Conservation (phyloP, 345 rosid genomes). For the Heritiera littoralis region DNA sequence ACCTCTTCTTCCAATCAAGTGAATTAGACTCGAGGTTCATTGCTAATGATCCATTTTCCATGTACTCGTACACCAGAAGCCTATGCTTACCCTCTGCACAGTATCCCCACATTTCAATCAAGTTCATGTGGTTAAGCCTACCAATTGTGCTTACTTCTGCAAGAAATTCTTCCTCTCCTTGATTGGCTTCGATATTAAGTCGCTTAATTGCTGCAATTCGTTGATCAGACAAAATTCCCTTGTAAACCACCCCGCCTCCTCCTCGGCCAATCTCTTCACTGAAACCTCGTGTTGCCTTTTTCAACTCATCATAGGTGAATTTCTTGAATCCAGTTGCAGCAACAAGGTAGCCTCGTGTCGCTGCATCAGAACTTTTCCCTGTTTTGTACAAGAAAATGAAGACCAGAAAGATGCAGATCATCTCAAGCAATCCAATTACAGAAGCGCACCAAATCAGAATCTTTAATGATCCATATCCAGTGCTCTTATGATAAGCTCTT, state of each 20-base stretch:
- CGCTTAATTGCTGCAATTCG: constrained; percentile 30
- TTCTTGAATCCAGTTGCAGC: constrained; percentile 31
- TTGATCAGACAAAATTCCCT: constrained; percentile 10
- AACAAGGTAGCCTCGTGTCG: constrained; percentile 14
- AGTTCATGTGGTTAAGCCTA: constrained; percentile 43
- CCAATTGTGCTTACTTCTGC: constrained; percentile 16
- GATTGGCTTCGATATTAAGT: constrained; percentile 23
- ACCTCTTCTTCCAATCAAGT: constrained; percentile 29
- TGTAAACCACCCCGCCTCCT: constrained; percentile 37
- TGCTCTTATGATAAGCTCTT: constrained; percentile 25
- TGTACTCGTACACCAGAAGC: constrained; percentile 33
- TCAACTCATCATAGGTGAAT: constrained; percentile 34
- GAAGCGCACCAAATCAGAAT: constrained; percentile 34
- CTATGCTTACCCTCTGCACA: constrained; percentile 32
- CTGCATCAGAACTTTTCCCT: not conserved
- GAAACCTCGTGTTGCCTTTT: constrained; percentile 36
- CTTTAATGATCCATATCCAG: constrained; percentile 7
- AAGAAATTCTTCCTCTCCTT: constrained; percentile 37
- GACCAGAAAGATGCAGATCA: constrained; percentile 26
- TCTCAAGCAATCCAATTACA: constrained; percentile 35
- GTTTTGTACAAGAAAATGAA: constrained; percentile 30
- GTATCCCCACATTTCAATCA: constrained; percentile 42
- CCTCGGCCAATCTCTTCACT: constrained; percentile 40
- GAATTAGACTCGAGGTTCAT: not conserved
- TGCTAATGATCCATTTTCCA: constrained; percentile 26